These are phyloP conservation scores for Collybia sp. DNA, from an alignment of 768 basidiomycete genomes.

Conservation along the genomic window DNA sequence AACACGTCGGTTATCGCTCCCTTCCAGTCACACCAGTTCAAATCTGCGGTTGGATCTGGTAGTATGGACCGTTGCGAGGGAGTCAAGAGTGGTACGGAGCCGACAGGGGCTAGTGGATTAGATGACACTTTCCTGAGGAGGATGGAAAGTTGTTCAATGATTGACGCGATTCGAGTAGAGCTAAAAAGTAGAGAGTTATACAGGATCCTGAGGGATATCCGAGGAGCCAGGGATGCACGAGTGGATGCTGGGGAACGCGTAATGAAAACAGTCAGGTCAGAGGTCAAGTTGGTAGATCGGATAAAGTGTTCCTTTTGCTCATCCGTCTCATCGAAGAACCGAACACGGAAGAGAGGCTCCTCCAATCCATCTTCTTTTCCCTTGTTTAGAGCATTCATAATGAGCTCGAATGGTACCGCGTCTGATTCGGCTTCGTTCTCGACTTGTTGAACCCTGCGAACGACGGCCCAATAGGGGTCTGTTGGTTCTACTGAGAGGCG, in stretches of 20 bases:
- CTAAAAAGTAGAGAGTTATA: constrained; percentile 97
- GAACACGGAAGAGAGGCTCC: constrained; percentile 82
- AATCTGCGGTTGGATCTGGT: constrained; percentile 81
- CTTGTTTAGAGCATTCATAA: constrained; percentile 65
- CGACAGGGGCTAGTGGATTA: constrained; percentile 66
- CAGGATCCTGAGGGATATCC: constrained; percentile 74
- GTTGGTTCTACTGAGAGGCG: constrained; percentile 77
- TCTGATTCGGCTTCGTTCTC: constrained; percentile 83
- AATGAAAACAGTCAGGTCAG: constrained; percentile 92
- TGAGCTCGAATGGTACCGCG: constrained; percentile 72
- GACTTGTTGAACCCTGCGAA: constrained; percentile 78
- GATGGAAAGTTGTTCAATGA: constrained; percentile 82
- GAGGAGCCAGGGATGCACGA: constrained; percentile 67
- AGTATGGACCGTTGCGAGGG: constrained; percentile 62
- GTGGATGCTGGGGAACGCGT: constrained; percentile 65
- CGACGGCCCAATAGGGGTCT: constrained; percentile 87
- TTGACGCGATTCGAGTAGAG: constrained; percentile 63
- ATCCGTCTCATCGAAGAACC: constrained; percentile 95
- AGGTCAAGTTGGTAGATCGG: constrained; percentile 73
- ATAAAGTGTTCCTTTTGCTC: constrained; percentile 70
- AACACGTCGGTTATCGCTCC: constrained; percentile 97
- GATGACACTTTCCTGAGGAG: constrained; percentile 68
- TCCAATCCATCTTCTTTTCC: constrained; percentile 57
- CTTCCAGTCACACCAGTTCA: constrained; percentile 97
- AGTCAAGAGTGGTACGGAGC: constrained; percentile 78